Percentiles rank a stretch among this genome's conserved stretches.
phyloP scores from a whole-genome alignment of 306 rosid genomes.

The Potentilla sterilis region DNA sequence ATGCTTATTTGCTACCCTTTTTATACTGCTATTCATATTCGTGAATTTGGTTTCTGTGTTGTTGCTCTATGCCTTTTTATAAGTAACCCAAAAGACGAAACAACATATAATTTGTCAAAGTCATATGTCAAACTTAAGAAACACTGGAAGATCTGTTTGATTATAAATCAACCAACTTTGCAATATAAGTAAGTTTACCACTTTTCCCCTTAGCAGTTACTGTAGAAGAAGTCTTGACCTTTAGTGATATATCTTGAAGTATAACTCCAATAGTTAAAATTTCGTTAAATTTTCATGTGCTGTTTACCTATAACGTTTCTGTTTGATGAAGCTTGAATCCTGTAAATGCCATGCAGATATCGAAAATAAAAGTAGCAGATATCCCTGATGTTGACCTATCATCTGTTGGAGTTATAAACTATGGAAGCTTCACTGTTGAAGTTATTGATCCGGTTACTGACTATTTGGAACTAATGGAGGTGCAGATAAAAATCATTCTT shows the following conservation, averaged over 20 bases:
- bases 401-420: conserved; percentile 59
- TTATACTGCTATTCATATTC: background rate
- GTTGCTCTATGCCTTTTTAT: conserved; percentile 7
- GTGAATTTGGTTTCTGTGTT: conserved; percentile 17
- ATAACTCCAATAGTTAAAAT: background rate
- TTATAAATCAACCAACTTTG: background rate
- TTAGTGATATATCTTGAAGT: background rate
- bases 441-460: conserved; percentile 90
- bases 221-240: background rate
- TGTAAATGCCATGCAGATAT: conserved; percentile 55
- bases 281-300: background rate
- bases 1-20: conserved; percentile 3
- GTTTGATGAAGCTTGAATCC: conserved; percentile 20
- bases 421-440: conserved; percentile 80
- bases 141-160: background rate
- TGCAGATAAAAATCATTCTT: conserved; percentile 29
- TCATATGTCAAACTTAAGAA: background rate
- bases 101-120: background rate
- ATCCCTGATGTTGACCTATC: conserved; percentile 91
- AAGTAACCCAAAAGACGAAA: background rate
- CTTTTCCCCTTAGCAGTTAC: background rate
- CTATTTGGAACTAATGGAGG: conserved; percentile 92
- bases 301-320: background rate
- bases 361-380: conserved; percentile 77
- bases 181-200: background rate